Conservation (phyloP, 805 yeast genomes). For the Ogataea siamensis region DNA sequence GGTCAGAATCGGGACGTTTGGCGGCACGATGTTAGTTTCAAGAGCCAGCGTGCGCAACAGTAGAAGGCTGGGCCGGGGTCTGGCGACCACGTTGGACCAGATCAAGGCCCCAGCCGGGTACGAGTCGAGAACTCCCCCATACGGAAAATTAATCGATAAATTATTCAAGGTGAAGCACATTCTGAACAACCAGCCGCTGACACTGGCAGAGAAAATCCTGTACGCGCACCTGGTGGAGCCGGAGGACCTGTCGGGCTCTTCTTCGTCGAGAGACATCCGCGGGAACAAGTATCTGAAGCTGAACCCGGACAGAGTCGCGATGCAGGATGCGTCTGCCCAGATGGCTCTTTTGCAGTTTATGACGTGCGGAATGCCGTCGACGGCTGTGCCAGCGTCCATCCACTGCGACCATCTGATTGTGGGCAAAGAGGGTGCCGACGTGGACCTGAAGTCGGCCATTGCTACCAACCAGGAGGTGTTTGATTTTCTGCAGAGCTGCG, state of each 20-base stretch:
- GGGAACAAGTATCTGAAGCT: constrained; percentile 90
- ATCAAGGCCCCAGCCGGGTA: constrained; percentile 55
- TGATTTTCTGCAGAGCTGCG: constrained; percentile 85
- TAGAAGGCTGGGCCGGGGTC: constrained; percentile 20
- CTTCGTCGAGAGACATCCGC: constrained; percentile 46
- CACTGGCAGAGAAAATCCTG: constrained; percentile 92
- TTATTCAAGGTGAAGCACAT: constrained; percentile 42
- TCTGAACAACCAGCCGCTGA: constrained; percentile 57
- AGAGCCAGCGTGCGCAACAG: constrained; percentile 8
- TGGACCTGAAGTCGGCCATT: constrained; percentile 83
- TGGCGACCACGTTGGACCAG: constrained; percentile 28
- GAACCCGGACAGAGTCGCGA: constrained; percentile 97
- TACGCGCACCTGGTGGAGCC: constrained; percentile 96
- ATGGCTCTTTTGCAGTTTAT: constrained; percentile 96
- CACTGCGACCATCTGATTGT: constrained; percentile 98
- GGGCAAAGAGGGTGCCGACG: constrained; percentile 87
- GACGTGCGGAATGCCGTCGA: constrained; percentile 90
- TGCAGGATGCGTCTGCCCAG: constrained; percentile 99
- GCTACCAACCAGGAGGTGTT: constrained; percentile 91
- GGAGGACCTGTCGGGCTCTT: constrained; percentile 66
- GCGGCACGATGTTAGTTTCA: constrained; percentile 15
- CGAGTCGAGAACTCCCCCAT: constrained; percentile 82
- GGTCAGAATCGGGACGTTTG: constrained; percentile 4
- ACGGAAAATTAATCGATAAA: constrained; percentile 66
- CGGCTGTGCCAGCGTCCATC: constrained; percentile 92